Evolutionary conservation across 163 green algal genomes (phyloP).

Genomic region (Scenedesmus sp.): DNA sequence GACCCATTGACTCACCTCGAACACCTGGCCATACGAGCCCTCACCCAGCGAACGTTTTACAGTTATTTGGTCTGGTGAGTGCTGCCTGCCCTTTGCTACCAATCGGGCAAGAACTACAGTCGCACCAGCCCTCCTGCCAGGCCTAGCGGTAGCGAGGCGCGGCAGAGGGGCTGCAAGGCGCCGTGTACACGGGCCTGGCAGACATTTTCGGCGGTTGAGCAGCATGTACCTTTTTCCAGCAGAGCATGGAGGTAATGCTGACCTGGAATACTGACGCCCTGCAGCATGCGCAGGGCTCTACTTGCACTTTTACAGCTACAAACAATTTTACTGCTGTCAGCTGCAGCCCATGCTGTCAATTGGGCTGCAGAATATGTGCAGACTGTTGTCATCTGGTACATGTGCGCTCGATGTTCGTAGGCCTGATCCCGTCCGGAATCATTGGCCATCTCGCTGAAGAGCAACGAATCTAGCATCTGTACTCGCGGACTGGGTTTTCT

Average conservation of each 20-base stretch:
- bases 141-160: neutral
- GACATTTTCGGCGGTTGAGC: neutral
- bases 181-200: neutral
- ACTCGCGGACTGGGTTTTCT: neutral
- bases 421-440: neutral
- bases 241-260: slow-evolving; percentile 8
- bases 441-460: neutral
- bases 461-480: neutral
- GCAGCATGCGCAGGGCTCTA: neutral
- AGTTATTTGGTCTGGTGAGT: slow-evolving; percentile 46
- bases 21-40: slow-evolving; percentile 82
- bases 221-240: neutral
- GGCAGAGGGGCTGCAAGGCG: neutral
- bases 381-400: neutral
- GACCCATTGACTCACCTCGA: slow-evolving; percentile 62
- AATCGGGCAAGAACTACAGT: neutral
- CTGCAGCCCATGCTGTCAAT: neutral
- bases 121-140: neutral
- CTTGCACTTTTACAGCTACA: neutral
- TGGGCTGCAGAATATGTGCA: neutral
- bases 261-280: neutral
- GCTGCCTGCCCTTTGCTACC: neutral
- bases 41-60: slow-evolving; percentile 73
- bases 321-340: neutral
- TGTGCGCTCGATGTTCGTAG: neutral